Evolutionary conservation across 805 yeast genomes (phyloP), one percentile per base, ranked within the genome.

Genomic region (Candida cerambycidarum): DNA sequence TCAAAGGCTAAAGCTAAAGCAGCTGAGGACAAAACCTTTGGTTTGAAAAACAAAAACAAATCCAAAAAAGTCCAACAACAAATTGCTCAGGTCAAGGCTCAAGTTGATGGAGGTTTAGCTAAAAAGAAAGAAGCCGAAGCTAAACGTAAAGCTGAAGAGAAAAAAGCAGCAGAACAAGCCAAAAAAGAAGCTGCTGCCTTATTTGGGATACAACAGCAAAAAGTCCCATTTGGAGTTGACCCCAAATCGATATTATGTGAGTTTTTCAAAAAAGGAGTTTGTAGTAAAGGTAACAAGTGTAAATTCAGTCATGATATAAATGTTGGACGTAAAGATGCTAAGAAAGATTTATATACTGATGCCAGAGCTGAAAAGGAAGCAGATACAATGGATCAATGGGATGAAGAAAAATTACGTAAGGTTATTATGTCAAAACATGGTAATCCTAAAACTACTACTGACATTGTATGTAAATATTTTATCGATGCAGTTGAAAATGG

Each of bases 401-500:
- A 93, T 67, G 97, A 92, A 67, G 97, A 83, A 57, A 93, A 90
- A 71, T 80, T 93, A 61, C 79, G 95, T 61, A 75, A 75, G 27
- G 98, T 93, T 48, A 84, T 93, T 56, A 44, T 76, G 51, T 89
- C 97, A 41, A 93, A 93, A 68, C 97, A 90, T 56, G 98, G 99
- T 39, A 93, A 93, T 62, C 89, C 84, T 42, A 82, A 82, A 62
- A 89, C 97, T 9, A 89, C 97, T 11, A 93, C 99, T 0, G 97
- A 92, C 51, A 93, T 79, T 53, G 87, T 93, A 38, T 93, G 99
- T 78, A 93, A 90, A 63, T 80, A 65, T 65, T 95, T 93, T 69
- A 87, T 93, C 52, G 96, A 89, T 46, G 98, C 99, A 0, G 97
- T 93, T 44, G 99, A 93, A 61, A 89, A 89, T 59, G 93, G 92